These are phyloP conservation scores for Sphagnum contortum DNA, from an alignment of 225 moss, liverwort and hornwort genomes.

Conservation along the genomic window DNA sequence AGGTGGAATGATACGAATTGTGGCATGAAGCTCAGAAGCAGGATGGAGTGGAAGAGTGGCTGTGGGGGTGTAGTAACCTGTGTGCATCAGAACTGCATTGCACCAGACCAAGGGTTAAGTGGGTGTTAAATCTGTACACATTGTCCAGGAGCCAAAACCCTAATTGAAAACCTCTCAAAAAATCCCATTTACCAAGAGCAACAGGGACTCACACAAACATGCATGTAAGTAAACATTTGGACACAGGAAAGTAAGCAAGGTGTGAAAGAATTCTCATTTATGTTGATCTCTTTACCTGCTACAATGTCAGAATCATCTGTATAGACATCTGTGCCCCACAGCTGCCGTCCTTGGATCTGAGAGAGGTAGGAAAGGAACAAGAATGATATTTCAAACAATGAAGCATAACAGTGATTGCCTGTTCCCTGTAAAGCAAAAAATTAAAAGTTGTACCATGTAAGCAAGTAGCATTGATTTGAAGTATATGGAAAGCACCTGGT, in stretches of 20 bases:
- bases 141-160: too few species aligned
- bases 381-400: too few species aligned
- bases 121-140: too few species aligned
- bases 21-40: constrained; percentile 62
- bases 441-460: too few species aligned
- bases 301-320: constrained; percentile 97
- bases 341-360: constrained; percentile 86
- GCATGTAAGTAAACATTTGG: too few species aligned
- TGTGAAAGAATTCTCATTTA: too few species aligned
- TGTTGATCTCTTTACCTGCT: constrained; percentile 37
- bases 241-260: too few species aligned
- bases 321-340: constrained; percentile 96
- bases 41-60: constrained; percentile 55
- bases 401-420: too few species aligned
- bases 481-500: constrained; percentile 39
- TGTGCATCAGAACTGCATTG: constrained; percentile 77
- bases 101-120: not conserved
- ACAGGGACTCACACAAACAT: too few species aligned
- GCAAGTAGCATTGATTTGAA: not conserved
- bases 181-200: not conserved
- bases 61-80: constrained; percentile 83
- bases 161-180: too few species aligned
- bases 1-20: constrained; percentile 64
- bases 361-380: not conserved
- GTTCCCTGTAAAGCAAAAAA: too few species aligned